phyloP scores from a whole-genome alignment of 129 eudicot species.

The Chrysanthemum seticuspe region DNA sequence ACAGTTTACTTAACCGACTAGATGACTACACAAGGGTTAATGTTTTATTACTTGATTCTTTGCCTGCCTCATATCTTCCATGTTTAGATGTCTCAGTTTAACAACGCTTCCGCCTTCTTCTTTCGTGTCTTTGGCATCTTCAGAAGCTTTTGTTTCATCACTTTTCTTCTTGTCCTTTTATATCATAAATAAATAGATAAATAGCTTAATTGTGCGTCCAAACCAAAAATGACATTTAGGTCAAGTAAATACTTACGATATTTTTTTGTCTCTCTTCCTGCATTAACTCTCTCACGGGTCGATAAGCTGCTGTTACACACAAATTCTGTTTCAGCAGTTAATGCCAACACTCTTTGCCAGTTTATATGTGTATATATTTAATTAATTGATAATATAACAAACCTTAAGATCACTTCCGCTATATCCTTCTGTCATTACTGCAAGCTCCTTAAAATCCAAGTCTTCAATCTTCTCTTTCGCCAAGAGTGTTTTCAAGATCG shows the following conservation, averaged over 20 bases:
- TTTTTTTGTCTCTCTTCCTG: constrained; percentile 77
- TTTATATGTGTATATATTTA: constrained; percentile 15
- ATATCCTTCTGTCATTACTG: constrained; percentile 89
- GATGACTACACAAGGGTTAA: neutral
- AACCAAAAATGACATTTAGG: neutral
- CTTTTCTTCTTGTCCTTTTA: constrained; percentile 58
- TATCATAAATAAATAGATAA: neutral
- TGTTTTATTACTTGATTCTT: constrained; percentile 64
- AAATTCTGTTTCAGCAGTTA: constrained; percentile 70
- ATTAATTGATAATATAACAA: constrained; percentile 25
- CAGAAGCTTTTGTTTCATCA: constrained; percentile 18
- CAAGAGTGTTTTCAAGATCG: constrained; percentile 77
- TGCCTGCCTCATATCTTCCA: constrained; percentile 87
- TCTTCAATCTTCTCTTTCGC: constrained; percentile 71
- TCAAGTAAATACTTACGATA: constrained; percentile 36
- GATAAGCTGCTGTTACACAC: constrained; percentile 93
- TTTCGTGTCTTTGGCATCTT: constrained; percentile 19
- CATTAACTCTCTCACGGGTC: constrained; percentile 91
- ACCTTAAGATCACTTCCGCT: constrained; percentile 99
- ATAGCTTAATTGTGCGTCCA: neutral
- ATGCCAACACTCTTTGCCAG: constrained; percentile 29
- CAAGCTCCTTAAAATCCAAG: constrained; percentile 85
- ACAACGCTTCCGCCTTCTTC: constrained; percentile 61
- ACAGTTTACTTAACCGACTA: neutral
- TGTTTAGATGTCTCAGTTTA: constrained; percentile 70